These are phyloP conservation scores for Prillingera fragicola DNA, from an alignment of 1,284 basidiomycete genomes.

Conservation along the genomic window DNA sequence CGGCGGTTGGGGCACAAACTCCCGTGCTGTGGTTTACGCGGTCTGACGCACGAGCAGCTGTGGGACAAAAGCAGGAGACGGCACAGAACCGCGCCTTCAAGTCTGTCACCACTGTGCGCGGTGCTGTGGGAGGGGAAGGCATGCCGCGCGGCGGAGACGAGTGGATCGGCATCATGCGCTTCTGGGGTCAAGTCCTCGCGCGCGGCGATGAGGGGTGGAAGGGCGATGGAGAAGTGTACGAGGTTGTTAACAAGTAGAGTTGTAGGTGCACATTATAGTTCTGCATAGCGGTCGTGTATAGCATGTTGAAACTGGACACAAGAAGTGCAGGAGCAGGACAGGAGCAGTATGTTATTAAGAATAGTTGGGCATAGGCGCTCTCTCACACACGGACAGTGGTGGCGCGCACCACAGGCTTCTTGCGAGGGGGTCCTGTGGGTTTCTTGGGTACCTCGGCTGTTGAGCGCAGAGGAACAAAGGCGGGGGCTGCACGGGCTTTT, in stretches of 20 bases:
- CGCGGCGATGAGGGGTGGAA: constrained; percentile 49
- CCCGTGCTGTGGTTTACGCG: constrained; percentile 63
- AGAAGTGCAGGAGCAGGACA: too few relatives aligned
- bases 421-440: too few relatives aligned
- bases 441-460: too few relatives aligned
- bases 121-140: constrained; percentile 51
- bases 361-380: too few relatives aligned
- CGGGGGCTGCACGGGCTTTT: too few relatives aligned
- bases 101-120: constrained; percentile 50
- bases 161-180: constrained; percentile 76
- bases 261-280: background rate
- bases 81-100: constrained; percentile 60
- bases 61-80: constrained; percentile 42
- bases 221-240: constrained; percentile 64
- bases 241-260: constrained; percentile 51
- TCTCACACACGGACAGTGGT: too few relatives aligned
- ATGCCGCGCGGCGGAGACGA: constrained; percentile 74
- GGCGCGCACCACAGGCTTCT: too few relatives aligned
- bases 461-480: too few relatives aligned
- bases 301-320: too few relatives aligned
- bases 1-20: constrained; percentile 53
- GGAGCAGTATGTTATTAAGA: too few relatives aligned
- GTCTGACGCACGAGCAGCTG: constrained; percentile 45
- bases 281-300: too few relatives aligned
- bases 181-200: constrained; percentile 69